A percentile compares a stretch with the other conserved stretches of the same genome.
phyloP scores from a whole-genome alignment of 179 eudicot species.

The Gypsophila paniculata region DNA sequence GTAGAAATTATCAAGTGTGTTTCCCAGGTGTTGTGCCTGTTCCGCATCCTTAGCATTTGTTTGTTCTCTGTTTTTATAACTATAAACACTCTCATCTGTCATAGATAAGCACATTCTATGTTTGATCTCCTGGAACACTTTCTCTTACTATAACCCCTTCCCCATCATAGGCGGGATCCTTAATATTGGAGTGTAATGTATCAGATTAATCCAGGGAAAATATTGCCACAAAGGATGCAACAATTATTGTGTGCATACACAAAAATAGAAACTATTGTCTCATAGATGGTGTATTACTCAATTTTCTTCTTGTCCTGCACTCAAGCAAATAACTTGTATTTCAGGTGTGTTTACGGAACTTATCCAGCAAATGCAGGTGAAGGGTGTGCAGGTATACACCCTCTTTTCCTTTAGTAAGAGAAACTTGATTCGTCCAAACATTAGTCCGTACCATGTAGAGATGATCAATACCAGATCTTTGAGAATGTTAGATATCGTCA shows the following conservation, averaged over 20 bases:
- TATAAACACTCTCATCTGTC: not conserved
- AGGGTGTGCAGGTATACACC: constrained; percentile 76
- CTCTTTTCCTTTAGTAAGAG: not conserved
- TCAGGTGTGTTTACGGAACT: constrained; percentile 97
- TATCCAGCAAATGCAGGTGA: constrained; percentile 96
- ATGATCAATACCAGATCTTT: not conserved
- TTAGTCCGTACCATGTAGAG: not conserved
- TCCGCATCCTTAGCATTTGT: not conserved
- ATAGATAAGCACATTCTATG: not conserved
- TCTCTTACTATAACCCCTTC: too few species aligned
- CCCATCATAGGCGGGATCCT: not conserved
- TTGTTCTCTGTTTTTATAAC: not conserved
- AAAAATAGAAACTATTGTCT: not conserved
- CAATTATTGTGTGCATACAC: not conserved
- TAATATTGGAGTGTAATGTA: not conserved
- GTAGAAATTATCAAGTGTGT: not conserved
- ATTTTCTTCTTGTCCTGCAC: constrained; percentile 9
- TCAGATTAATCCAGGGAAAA: not conserved
- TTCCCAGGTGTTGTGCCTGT: not conserved
- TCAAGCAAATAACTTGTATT: constrained; percentile 22
- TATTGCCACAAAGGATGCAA: not conserved
- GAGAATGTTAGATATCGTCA: not conserved
- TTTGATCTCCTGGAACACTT: not conserved
- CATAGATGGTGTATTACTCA: constrained; percentile 10
- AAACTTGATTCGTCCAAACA: not conserved